phyloP scores from a whole-genome alignment of 208 protist species.

The Trypanosoma congolense region DNA sequence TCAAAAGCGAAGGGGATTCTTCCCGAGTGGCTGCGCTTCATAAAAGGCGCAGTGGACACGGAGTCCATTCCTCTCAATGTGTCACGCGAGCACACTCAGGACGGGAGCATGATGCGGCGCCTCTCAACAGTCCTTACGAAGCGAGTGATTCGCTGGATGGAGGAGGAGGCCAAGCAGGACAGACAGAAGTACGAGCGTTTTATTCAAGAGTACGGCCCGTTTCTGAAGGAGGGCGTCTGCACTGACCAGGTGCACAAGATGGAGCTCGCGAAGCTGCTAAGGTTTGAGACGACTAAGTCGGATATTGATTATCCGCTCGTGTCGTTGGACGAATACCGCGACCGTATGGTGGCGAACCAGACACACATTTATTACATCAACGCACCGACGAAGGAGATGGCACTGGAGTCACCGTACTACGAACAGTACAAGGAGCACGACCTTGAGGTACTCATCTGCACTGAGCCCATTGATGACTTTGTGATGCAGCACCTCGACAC shows the following conservation, averaged over 20 bases:
- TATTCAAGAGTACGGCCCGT: slow-evolving; percentile 90
- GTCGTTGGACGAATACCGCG: slow-evolving; percentile 95
- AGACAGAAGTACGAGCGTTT: slow-evolving; percentile 90
- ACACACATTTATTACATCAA: slow-evolving; percentile 95
- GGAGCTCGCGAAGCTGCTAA: slow-evolving; percentile 91
- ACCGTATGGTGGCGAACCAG: slow-evolving; percentile 94
- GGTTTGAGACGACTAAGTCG: slow-evolving; percentile 87
- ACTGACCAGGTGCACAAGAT: slow-evolving; percentile 94
- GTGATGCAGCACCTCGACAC: slow-evolving; percentile 93
- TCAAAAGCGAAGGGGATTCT: slow-evolving; percentile 92
- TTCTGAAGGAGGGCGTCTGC: slow-evolving; percentile 96
- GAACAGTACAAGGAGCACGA: slow-evolving; percentile 95
- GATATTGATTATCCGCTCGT: slow-evolving; percentile 72
- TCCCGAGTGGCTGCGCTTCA: slow-evolving; percentile 97
- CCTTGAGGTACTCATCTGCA: slow-evolving; percentile 93
- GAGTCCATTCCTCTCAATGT: slow-evolving; percentile 98
- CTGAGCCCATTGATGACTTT: slow-evolving; percentile 94
- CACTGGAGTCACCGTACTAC: slow-evolving; percentile 92
- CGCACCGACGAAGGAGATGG: slow-evolving; percentile 84
- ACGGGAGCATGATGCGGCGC: slow-evolving; percentile 92
- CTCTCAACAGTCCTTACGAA: slow-evolving; percentile 91
- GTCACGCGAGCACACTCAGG: slow-evolving; percentile 96
- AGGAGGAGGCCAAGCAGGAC: slow-evolving; percentile 91
- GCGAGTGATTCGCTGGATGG: slow-evolving; percentile 87
- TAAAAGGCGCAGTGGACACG: slow-evolving; percentile 96